Evolutionary conservation across 257 asterid species (phyloP).

Genomic region (Nicotiana noctiflora): DNA sequence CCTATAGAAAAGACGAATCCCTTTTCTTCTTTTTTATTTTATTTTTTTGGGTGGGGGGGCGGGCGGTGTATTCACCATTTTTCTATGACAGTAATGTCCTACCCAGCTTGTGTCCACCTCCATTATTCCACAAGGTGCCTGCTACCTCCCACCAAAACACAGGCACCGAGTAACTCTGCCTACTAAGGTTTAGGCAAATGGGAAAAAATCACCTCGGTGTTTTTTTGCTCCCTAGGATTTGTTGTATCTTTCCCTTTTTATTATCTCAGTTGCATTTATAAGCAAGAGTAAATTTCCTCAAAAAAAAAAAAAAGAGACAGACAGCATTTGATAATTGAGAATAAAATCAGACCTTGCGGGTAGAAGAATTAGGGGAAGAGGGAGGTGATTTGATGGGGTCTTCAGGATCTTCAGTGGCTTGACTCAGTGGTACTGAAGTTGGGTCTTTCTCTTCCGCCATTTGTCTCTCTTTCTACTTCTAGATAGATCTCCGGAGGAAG

Average conservation of each 20-base stretch:
- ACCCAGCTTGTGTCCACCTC: too few species aligned
- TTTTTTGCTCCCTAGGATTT: too few species aligned
- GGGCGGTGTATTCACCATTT: not conserved
- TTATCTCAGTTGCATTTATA: not conserved
- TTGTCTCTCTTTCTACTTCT: not conserved
- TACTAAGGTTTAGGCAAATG: too few species aligned
- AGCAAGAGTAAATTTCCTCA: not conserved
- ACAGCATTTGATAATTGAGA: not conserved
- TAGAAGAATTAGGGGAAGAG: constrained; percentile 61
- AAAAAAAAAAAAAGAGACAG: not conserved
- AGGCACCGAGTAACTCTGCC: too few species aligned
- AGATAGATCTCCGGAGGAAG: not conserved
- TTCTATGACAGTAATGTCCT: too few species aligned
- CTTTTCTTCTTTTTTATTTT: too few species aligned
- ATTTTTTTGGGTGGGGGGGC: too few species aligned
- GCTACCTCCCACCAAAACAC: too few species aligned
- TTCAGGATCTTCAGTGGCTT: constrained; percentile 68
- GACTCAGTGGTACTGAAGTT: constrained; percentile 82
- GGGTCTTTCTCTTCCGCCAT: constrained; percentile 92
- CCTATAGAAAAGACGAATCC: not conserved
- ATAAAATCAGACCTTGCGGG: constrained; percentile 53
- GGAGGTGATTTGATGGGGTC: constrained; percentile 72
- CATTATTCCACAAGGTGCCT: too few species aligned
- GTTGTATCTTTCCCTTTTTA: not conserved
- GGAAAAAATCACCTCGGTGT: too few species aligned